Evolutionary conservation across 495 filamentous ascomycete species (phyloP).

Genomic region (Pyrenula aspistea): DNA sequence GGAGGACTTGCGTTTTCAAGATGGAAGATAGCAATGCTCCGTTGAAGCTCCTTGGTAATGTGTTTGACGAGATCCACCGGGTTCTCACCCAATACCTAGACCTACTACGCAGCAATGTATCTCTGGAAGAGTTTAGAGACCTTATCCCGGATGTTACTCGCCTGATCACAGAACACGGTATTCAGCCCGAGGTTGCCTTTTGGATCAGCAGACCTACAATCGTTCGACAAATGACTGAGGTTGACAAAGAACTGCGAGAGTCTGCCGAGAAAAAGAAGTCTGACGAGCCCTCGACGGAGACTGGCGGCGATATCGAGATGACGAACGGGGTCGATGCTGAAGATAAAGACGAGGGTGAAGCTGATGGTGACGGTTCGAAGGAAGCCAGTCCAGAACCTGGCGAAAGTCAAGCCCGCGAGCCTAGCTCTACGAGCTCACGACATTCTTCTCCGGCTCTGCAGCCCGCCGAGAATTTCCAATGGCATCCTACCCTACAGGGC

Average conservation of each 20-base stretch:
- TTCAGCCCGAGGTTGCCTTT: constrained; percentile 78
- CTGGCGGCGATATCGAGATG: constrained; percentile 10
- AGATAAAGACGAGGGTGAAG: constrained; percentile 23
- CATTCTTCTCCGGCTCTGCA: constrained; percentile 1
- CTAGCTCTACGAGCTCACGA: not conserved
- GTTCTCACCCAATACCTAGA: constrained; percentile 83
- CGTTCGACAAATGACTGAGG: constrained; percentile 35
- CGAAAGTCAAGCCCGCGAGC: not conserved
- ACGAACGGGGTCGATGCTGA: constrained; percentile 9
- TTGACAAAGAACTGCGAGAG: constrained; percentile 22
- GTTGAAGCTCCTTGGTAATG: constrained; percentile 68
- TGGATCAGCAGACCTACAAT: constrained; percentile 70
- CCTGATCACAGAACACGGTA: constrained; percentile 66
- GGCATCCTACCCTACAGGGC: constrained; percentile 64
- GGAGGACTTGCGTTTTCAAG: constrained; percentile 65
- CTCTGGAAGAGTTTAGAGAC: constrained; percentile 64
- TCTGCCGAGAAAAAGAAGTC: constrained; percentile 3
- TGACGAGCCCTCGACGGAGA: constrained; percentile 9
- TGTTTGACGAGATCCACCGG: constrained; percentile 81
- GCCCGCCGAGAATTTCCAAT: constrained; percentile 25
- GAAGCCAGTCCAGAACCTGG: not conserved
- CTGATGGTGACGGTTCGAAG: constrained; percentile 15
- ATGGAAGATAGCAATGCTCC: constrained; percentile 54
- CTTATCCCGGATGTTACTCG: constrained; percentile 64
- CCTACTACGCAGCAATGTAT: constrained; percentile 66